Evolutionary conservation across 208 protist genomes (phyloP).

Genomic region (Naegleria lovaniensis): DNA sequence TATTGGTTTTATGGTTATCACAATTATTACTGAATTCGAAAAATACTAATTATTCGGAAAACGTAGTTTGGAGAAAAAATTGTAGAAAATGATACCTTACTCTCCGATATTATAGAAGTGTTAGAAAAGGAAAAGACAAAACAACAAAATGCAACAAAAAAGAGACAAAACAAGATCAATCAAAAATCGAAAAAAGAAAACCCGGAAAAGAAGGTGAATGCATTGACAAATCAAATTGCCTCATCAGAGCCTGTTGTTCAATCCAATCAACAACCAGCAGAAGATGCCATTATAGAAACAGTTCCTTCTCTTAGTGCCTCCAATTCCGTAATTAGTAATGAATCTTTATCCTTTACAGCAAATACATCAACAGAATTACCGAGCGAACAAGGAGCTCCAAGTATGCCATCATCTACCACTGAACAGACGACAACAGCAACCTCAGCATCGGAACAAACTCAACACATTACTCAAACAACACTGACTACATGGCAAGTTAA

Average conservation of each 20-base stretch:
- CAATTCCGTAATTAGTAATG: not conserved
- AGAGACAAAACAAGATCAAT: not conserved
- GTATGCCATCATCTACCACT: too few species aligned
- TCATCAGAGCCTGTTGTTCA: not conserved
- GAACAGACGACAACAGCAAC: too few species aligned
- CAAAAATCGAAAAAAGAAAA: not conserved
- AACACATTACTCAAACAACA: not conserved
- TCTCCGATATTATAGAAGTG: not conserved
- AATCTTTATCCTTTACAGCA: not conserved
- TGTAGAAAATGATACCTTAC: not conserved
- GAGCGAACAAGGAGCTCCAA: too few species aligned
- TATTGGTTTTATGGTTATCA: too few species aligned
- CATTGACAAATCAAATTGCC: not conserved
- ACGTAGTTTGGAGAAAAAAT: not conserved
- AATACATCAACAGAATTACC: too few species aligned
- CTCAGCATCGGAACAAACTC: too few species aligned
- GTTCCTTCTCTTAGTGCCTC: too few species aligned
- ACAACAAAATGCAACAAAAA: not conserved
- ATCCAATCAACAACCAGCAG: not conserved
- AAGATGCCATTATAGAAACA: not conserved
- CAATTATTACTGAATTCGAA: too few species aligned
- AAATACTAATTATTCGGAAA: too few species aligned
- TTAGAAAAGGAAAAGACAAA: not conserved
- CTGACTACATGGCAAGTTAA: not conserved
- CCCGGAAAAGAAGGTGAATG: not conserved